Base-by-base conservation (phyloP, 208 protist genomes). In the Tritrichomonas foetus region DNA sequence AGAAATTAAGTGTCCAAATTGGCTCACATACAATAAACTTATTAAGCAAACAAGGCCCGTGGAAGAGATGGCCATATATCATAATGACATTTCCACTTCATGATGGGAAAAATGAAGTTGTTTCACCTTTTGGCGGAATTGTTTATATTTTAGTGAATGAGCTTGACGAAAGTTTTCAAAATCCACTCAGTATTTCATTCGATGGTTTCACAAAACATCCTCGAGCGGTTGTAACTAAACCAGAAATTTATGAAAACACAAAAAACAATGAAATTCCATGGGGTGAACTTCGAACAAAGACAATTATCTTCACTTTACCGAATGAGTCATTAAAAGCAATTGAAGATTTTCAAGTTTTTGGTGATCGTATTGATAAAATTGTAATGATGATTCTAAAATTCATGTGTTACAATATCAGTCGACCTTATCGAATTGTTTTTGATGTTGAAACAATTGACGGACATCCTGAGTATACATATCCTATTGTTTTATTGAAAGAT, bases 371-470 rank as follows among this genome's bases (percentile, higher is more conserved):
- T 57, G 47, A 89, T 57, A 30, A 41, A 33, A 61, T 89, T 57
- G 20, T 89, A n/a, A 33, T 5, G 33, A 16, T 39, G 8, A 36
- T 89, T 33, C 20, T 39, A 13, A n/a, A 89, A 8, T 89, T 61
- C 47, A 89, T 89, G 47, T 61, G 11, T 22, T 61, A 16, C 11
- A 61, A 61, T 22, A 33, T 57, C 8, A n/a, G n/a, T 20, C 53
- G n/a, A 89, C 41, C 41, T 16, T 57, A 89, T 27, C 53, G 78
- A 89, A 49, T 89, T 39, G 47, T 89, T 57, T 89, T 89, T n/a
- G 78, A 89, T 57, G 20, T 57, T 8, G 41, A 89, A 30, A 8
- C 41, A 39, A 22, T 33, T 0, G 78, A 49, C 1, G 44, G 44
- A 39, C 30, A 50, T 47, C 11, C 74, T n/a, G 41, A 53, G 39